Conservation (phyloP, 805 yeast species). For the Saccharomycopsis guyanensis region DNA sequence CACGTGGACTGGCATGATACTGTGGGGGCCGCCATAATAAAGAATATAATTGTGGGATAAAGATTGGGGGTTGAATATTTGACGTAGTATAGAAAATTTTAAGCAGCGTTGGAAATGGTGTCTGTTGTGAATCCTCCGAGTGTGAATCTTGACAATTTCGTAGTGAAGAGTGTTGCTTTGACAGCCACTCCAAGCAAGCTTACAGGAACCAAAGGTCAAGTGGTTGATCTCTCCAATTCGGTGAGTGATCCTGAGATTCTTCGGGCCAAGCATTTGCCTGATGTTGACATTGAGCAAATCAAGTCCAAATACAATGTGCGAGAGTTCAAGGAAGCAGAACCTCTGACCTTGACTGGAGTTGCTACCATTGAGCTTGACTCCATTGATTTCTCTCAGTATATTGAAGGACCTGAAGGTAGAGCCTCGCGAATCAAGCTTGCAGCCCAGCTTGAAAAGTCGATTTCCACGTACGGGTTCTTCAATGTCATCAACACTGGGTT, state of each 20-base stretch:
- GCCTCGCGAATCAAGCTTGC: conserved; percentile 31
- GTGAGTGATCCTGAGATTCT: neutral
- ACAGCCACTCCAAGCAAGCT: conserved; percentile 2
- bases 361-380: conserved; percentile 12
- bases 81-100: too few species aligned
- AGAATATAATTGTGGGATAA: too few species aligned
- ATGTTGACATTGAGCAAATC: conserved; percentile 2
- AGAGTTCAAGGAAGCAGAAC: conserved; percentile 1
- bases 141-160: neutral
- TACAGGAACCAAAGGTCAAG: conserved; percentile 5
- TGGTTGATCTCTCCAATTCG: neutral
- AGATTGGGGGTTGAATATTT: too few species aligned
- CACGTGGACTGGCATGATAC: neutral
- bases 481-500: conserved; percentile 23
- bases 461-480: conserved; percentile 38
- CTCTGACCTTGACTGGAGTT: neutral
- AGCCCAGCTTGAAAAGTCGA: conserved; percentile 31
- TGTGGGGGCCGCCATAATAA: neutral
- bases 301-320: conserved; percentile 4
- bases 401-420: conserved; percentile 33
- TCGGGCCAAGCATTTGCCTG: neutral
- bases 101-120: too few species aligned
- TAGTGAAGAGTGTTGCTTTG: neutral
- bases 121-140: too few species aligned
- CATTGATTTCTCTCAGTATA: conserved; percentile 32